A percentile compares a stretch with the other conserved stretches of the same genome.
Evolutionary conservation across 148 eudicot species (phyloP).

Genomic region (Cornus controversa): DNA sequence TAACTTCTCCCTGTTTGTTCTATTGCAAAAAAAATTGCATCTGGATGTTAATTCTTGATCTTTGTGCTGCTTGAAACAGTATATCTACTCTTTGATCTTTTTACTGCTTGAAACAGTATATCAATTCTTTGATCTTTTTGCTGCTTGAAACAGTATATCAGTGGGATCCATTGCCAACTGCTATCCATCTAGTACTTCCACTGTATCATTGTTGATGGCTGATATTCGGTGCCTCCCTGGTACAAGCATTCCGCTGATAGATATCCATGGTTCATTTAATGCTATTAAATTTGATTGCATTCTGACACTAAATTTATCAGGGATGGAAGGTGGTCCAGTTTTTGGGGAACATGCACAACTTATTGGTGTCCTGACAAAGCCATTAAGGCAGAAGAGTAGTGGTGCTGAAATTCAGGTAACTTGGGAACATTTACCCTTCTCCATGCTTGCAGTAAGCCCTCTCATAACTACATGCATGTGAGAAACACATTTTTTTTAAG

Average conservation of each 20-base stretch:
- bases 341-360: slow-evolving; percentile 64
- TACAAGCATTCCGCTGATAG: slow-evolving; percentile 23
- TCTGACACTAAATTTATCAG: slow-evolving; percentile 33
- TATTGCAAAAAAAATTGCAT: not conserved
- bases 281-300: slow-evolving; percentile 15
- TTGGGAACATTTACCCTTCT: not conserved
- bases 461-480: not conserved
- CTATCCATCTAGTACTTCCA: slow-evolving; percentile 55
- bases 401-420: slow-evolving; percentile 95
- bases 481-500: not conserved
- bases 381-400: slow-evolving; percentile 71
- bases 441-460: not conserved
- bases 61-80: slow-evolving; percentile 46
- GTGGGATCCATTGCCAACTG: slow-evolving; percentile 79
- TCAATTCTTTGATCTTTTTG: slow-evolving; percentile 11
- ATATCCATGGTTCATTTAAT: slow-evolving; percentile 6
- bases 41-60: not conserved
- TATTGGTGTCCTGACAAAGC: slow-evolving; percentile 73
- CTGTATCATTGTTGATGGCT: slow-evolving; percentile 76
- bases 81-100: slow-evolving; percentile 39
- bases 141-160: slow-evolving; percentile 58
- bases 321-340: slow-evolving; percentile 95
- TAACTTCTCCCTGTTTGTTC: not conserved
- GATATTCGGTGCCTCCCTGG: slow-evolving; percentile 99
- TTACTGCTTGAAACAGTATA: slow-evolving; percentile 30